A percentile compares a stretch with the other conserved stretches of the same genome.
Conservation (phyloP, 1,284 basidiomycete species). For the Ganoderma resinaceum region DNA sequence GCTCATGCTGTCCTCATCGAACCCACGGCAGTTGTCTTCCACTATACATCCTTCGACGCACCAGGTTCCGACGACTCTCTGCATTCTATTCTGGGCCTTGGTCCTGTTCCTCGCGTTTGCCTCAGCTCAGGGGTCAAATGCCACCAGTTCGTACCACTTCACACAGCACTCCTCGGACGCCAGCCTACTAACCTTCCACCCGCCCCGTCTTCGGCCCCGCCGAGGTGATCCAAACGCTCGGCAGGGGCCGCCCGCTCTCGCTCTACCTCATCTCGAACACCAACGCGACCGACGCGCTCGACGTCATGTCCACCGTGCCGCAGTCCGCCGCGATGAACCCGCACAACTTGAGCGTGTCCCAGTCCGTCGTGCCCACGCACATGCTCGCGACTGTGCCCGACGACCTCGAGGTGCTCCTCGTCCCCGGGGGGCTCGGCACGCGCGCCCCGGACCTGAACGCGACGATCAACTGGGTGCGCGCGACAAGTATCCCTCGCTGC, state of each 20-base stretch:
- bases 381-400: not conserved
- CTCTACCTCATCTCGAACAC: slow-evolving; percentile 7
- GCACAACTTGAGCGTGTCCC: slow-evolving; percentile 5
- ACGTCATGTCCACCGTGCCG: not conserved
- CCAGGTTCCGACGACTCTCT: not conserved
- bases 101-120: not conserved
- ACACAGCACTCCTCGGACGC: not conserved
- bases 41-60: not conserved
- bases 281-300: not conserved
- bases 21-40: not conserved
- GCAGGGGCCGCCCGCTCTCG: not conserved
- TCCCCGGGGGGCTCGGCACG: slow-evolving; percentile 11
- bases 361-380: slow-evolving; percentile 8
- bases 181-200: not conserved
- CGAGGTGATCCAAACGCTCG: slow-evolving; percentile 6
- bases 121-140: not conserved
- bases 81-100: not conserved
- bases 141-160: not conserved
- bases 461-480: not conserved
- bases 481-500: not conserved
- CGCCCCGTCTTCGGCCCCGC: slow-evolving; percentile 9
- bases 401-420: slow-evolving; percentile 14
- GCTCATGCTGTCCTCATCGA: not conserved
- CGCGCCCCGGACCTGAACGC: not conserved
- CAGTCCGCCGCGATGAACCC: slow-evolving; percentile 1